phyloP scores from a whole-genome alignment of 2,329 filamentous ascomycete species.

The Tolypocladium inflatum region DNA sequence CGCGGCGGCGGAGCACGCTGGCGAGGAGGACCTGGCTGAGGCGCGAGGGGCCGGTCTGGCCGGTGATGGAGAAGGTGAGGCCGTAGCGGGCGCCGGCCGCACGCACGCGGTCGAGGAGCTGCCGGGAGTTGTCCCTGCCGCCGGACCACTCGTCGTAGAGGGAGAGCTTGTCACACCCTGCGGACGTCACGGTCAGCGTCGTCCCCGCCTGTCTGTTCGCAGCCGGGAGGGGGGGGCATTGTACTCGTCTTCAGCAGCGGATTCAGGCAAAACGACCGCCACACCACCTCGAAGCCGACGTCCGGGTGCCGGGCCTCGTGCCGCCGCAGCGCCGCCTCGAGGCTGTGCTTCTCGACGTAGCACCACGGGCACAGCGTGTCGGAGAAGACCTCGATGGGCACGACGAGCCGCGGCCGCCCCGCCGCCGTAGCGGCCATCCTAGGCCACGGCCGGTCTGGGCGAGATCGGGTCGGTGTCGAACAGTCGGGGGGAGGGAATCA shows the following conservation, averaged over 20 bases:
- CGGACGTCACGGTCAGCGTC: not conserved
- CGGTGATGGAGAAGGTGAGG: constrained; percentile 30
- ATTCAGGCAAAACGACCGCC: constrained; percentile 37
- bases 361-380: constrained; percentile 44
- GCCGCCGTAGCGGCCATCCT: not conserved
- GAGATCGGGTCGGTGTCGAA: not conserved
- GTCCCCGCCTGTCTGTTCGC: too few species aligned
- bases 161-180: constrained; percentile 23
- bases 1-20: constrained; percentile 23
- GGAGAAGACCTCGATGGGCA: constrained; percentile 33
- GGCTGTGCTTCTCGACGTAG: constrained; percentile 36
- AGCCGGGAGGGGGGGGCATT: not conserved
- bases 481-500: not conserved
- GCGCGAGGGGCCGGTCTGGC: constrained; percentile 33
- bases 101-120: constrained; percentile 20
- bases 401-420: not conserved
- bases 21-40: constrained; percentile 38
- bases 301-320: constrained; percentile 30
- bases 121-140: constrained; percentile 14
- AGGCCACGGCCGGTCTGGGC: not conserved
- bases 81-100: constrained; percentile 21
- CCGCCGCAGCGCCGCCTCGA: constrained; percentile 33
- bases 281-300: constrained; percentile 34
- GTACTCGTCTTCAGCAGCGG: constrained; percentile 20
- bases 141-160: constrained; percentile 24